Percentiles rank a stretch among this genome's conserved stretches.
phyloP scores from a whole-genome alignment of 1,284 basidiomycete species.

The Schizophyllum amplum region DNA sequence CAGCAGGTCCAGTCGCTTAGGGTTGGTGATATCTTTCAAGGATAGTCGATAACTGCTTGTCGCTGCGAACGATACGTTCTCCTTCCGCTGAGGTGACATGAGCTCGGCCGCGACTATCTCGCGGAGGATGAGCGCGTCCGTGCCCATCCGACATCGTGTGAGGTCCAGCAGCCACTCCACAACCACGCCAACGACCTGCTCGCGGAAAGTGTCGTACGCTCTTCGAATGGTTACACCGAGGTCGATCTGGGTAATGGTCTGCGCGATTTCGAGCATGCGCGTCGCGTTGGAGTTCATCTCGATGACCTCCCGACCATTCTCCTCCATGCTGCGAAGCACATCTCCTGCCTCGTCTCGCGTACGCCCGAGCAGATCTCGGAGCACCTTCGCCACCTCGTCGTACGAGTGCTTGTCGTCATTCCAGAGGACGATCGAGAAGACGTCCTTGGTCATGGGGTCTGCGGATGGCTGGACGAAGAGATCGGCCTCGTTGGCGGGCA shows the following conservation, averaged over 20 bases:
- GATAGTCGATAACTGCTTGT: background rate
- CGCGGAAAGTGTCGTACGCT: constrained; percentile 85
- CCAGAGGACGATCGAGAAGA: constrained; percentile 86
- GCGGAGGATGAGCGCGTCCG: constrained; percentile 59
- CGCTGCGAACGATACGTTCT: constrained; percentile 25
- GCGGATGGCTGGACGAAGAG: constrained; percentile 65
- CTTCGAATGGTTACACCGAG: constrained; percentile 86
- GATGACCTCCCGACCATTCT: constrained; percentile 81
- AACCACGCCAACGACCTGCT: constrained; percentile 78
- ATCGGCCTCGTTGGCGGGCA: constrained; percentile 63
- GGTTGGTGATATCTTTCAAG: constrained; percentile 37
- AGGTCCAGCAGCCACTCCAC: constrained; percentile 85
- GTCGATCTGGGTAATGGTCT: constrained; percentile 81
- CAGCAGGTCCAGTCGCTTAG: constrained; percentile 64
- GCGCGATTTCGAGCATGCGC: constrained; percentile 73
- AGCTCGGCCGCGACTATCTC: constrained; percentile 70
- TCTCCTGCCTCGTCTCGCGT: constrained; percentile 49
- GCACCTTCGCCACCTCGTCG: constrained; percentile 79
- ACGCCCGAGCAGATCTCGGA: constrained; percentile 56
- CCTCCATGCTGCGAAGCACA: constrained; percentile 68
- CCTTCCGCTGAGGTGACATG: constrained; percentile 49
- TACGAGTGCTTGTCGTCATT: constrained; percentile 98
- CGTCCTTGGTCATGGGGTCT: constrained; percentile 70
- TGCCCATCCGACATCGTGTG: constrained; percentile 59
- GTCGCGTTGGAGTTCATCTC: constrained; percentile 66